These are phyloP conservation scores for Russula foetens DNA, from an alignment of 768 basidiomycete genomes.

Conservation along the genomic window DNA sequence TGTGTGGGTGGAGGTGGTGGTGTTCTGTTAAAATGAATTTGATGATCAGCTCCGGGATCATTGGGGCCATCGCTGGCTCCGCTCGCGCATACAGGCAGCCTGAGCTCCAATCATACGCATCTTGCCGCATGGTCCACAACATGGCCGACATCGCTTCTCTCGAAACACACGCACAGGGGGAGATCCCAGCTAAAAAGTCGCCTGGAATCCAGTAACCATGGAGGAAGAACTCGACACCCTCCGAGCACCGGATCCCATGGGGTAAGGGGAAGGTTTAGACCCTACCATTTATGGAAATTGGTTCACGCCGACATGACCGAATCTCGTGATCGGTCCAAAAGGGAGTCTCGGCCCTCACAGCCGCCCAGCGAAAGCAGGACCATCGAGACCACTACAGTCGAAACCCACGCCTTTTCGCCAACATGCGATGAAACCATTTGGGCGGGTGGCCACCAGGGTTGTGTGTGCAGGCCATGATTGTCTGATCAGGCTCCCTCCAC, in stretches of 20 bases:
- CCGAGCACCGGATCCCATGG: background rate
- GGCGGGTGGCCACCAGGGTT: background rate
- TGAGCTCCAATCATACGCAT: too few species aligned
- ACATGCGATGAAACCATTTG: background rate
- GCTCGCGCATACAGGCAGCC: too few species aligned
- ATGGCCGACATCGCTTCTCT: too few species aligned
- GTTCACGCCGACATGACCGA: background rate
- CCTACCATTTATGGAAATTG: background rate
- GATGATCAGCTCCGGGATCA: background rate
- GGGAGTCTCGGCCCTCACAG: background rate
- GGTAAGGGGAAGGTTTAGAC: background rate
- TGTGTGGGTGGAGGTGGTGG: background rate
- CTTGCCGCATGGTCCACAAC: too few species aligned
- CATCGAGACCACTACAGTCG: conserved; percentile 10
- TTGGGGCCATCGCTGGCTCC: background rate
- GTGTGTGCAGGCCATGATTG: too few species aligned
- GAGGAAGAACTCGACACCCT: background rate
- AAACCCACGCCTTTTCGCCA: background rate
- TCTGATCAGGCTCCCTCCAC: background rate
- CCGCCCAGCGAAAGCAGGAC: background rate
- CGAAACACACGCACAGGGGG: background rate
- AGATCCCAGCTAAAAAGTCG: background rate
- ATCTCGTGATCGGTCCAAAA: too few species aligned
- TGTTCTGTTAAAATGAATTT: background rate
- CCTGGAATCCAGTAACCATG: background rate